phyloP scores from a whole-genome alignment of 192 early-diverging fungal genomes.

The Coemansia sp. region DNA sequence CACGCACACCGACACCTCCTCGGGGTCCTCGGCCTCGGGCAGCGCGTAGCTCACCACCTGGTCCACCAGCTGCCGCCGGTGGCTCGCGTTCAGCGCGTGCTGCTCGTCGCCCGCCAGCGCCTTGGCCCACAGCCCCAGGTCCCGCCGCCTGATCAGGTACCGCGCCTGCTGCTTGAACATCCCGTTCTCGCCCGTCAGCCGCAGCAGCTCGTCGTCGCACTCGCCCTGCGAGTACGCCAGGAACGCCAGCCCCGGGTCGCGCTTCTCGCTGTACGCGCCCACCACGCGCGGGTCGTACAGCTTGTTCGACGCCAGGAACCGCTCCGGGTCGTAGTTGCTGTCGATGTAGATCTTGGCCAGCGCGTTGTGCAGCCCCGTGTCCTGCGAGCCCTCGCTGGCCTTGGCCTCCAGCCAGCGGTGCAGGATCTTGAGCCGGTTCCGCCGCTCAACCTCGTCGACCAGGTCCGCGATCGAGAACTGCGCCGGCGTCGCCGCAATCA shows the following conservation, averaged over 20 bases:
- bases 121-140: conserved; percentile 79
- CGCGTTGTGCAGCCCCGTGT: conserved; percentile 93
- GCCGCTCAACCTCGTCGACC: conserved; percentile 90
- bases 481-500: conserved; percentile 82
- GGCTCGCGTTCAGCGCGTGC: conserved; percentile 64
- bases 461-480: conserved; percentile 82
- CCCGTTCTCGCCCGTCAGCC: conserved; percentile 95
- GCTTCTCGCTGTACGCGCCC: conserved; percentile 98
- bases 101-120: conserved; percentile 67
- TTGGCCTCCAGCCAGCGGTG: conserved; percentile 92
- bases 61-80: conserved; percentile 89
- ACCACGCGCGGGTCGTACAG: conserved; percentile 88
- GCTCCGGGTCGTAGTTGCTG: conserved; percentile 97
- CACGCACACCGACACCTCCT: conserved; percentile 96
- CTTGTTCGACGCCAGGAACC: conserved; percentile 76
- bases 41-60: conserved; percentile 89
- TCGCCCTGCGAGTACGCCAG: conserved; percentile 93
- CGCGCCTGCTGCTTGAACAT: conserved; percentile 99
- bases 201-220: conserved; percentile 91
- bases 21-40: conserved; percentile 93
- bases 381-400: conserved; percentile 83
- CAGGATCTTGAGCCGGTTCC: conserved; percentile 94
- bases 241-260: conserved; percentile 94
- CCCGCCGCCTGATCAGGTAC: conserved; percentile 89
- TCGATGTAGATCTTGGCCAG: conserved; percentile 99